These are phyloP conservation scores for Inonotus obliquus DNA, from an alignment of 1,284 basidiomycete genomes.

Conservation along the genomic window DNA sequence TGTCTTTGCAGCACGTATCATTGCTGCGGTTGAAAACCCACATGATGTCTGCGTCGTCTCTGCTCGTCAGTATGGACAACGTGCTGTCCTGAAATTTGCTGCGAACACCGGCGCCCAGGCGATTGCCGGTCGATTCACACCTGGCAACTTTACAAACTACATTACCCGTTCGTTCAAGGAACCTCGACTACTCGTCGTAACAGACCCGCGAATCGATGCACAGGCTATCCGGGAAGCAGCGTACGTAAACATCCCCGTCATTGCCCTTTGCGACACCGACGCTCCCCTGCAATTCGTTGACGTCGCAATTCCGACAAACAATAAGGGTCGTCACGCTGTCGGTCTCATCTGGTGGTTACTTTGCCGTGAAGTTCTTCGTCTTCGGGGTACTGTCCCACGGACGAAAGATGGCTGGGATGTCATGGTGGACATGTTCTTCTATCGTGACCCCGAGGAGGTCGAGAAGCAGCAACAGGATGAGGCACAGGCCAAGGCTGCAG, in stretches of 20 bases:
- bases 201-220: constrained; percentile 98
- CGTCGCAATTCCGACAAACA: constrained; percentile 98
- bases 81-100: constrained; percentile 97
- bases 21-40: constrained; percentile 95
- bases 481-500: constrained; percentile 75
- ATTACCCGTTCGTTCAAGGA: constrained; percentile 99
- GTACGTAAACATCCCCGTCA: constrained; percentile 99
- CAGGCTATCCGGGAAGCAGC: constrained; percentile 99
- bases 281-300: constrained; percentile 97
- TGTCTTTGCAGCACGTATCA: constrained; percentile 90
- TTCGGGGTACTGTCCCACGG: constrained; percentile 89
- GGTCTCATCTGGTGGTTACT: constrained; percentile 99
- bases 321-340: constrained; percentile 96
- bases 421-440: constrained; percentile 99
- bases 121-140: constrained; percentile 98
- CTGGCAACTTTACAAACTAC: constrained; percentile 99
- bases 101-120: constrained; percentile 97
- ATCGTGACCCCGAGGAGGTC: constrained; percentile 98
- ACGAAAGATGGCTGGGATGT: constrained; percentile 91
- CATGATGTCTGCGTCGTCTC: constrained; percentile 98
- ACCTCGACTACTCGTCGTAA: constrained; percentile 96
- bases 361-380: constrained; percentile 94
- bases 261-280: constrained; percentile 98
- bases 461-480: constrained; percentile 96
- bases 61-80: constrained; percentile 97